Evolutionary conservation across 768 basidiomycete species (phyloP), one percentile per base, ranked within the genome.

Genomic region (Lactarius deliciosus): DNA sequence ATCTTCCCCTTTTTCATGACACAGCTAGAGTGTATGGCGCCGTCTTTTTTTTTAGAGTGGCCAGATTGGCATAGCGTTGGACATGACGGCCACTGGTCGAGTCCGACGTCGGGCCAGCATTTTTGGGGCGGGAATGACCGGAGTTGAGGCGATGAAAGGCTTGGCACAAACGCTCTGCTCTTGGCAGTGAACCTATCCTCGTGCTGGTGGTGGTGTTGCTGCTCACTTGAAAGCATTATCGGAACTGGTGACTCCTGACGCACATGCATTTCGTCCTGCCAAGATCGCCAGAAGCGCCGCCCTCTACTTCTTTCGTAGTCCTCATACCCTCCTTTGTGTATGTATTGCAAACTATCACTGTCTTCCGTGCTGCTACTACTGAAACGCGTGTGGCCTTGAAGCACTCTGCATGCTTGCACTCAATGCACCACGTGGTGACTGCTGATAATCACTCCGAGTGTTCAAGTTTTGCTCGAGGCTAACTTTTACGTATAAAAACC

Each of bases 1-100:
- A 80, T 63, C 81, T 78, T 2, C 2, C 88, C 86, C 38, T 93
- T 81, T 74, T 91, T 91, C 28, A 89, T 75, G 58, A 96, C 94
- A 74, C 94, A 96, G 73, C 96, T 92, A 0, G 93, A 92, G 72
- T 83, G 85, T 73, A 94, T 81, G 6, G 96, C 76, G 72, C 94
- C 96, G 65, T 90, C 85, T 72, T 92, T 28, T 28, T 28, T 28
- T 28, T 94, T 73, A 96, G 83, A 41, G 91, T 91, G 30, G 79
- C 81, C 58, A 94, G 79, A 64, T 96, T 80, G 60, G 85, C 84
- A 75, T 93, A 96, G 56, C 89, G 53, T 88, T 89, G 57, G 91
- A 86, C 92, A 94, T 92, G 74, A 53, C 22, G 34, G 15, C 15
- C 16, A 40, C 10, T 18, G 13, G 25, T 36, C 34, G 60, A 36